Base-by-base conservation (phyloP, 1,284 basidiomycete species). In the Amylostereum areolatum region DNA sequence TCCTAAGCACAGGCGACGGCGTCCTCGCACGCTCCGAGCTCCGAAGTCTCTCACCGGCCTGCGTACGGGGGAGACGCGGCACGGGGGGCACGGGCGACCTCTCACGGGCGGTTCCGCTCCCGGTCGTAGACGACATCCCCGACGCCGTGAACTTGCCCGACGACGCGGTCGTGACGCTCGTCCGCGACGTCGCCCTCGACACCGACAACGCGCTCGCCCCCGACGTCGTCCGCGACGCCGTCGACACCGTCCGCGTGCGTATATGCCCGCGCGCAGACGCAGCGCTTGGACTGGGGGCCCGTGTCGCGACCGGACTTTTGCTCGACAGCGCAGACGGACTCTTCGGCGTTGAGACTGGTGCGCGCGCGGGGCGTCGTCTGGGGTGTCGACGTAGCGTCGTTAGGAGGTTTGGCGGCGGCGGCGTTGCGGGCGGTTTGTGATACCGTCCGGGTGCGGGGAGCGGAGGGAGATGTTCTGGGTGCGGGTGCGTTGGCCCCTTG, bases 1-100 rank as follows among this genome's bases (percentile, higher is more conserved):
- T 65, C 0, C 75, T 76, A 25, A 81, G 60, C 30, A 77, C 76
- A 2, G 82, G 81, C 34, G 80, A 83, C 9, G 78, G 73, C 2
- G 77, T 43, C 25, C 41, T 24, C 41, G 27, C 41, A 27, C n/a
- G 41, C 41, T 43, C 41, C 5, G 41, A 8, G 25, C 41, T 29
- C 41, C 11, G 27, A 5, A 8, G 41, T 11, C 25, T 27, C 30
- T 25, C 27, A 34, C 33, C 39, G n/a, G 12, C 29, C 11, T 29
- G 12, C 33, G 41, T 31, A 27, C 40, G 11, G 34, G 56, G 52
- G 9, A 57, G 34, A 10, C 48, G 36, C 8, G 59, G 57, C 5
- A 59, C 50, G 3, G 59, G 56, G 3, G 62, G 55, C 3, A 51
- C 36, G 11, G 58, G 56, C 39, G 58, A 58, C 45, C 54, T 55